phyloP scores from a whole-genome alignment of 805 yeast species.

The Candida golubevii region DNA sequence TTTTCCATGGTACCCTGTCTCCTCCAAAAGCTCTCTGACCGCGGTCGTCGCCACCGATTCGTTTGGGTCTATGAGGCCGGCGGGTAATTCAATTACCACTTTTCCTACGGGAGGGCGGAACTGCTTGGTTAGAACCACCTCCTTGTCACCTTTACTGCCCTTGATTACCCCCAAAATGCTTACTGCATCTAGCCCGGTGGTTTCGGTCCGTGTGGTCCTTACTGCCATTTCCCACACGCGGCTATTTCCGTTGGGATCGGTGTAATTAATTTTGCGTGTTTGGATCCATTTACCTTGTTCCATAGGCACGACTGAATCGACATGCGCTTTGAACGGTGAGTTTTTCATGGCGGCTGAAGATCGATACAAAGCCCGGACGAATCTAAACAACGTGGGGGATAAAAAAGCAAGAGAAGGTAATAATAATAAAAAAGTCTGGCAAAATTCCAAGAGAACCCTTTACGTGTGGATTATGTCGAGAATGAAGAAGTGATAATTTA shows the following conservation, averaged over 20 bases:
- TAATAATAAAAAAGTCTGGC: neutral
- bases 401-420: neutral
- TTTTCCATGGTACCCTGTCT: conserved; percentile 84
- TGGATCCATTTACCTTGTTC: conserved; percentile 43
- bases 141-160: conserved; percentile 33
- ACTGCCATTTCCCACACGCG: conserved; percentile 92
- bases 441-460: neutral
- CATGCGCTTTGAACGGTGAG: conserved; percentile 35
- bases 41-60: conserved; percentile 81
- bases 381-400: conserved; percentile 1
- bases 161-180: conserved; percentile 74
- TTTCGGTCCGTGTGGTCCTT: conserved; percentile 63
- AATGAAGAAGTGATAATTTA: too few species aligned
- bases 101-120: conserved; percentile 90
- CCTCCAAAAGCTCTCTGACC: conserved; percentile 81
- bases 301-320: conserved; percentile 32
- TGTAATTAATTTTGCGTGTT: conserved; percentile 60
- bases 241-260: conserved; percentile 61
- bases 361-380: neutral
- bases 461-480: too few species aligned
- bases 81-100: conserved; percentile 90
- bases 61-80: conserved; percentile 85
- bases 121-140: conserved; percentile 72
- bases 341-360: conserved; percentile 4
- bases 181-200: conserved; percentile 78